Evolutionary conservation across 441 rosid genomes (phyloP), one percentile per base, ranked within the genome.

Genomic region (Viola pubescens): DNA sequence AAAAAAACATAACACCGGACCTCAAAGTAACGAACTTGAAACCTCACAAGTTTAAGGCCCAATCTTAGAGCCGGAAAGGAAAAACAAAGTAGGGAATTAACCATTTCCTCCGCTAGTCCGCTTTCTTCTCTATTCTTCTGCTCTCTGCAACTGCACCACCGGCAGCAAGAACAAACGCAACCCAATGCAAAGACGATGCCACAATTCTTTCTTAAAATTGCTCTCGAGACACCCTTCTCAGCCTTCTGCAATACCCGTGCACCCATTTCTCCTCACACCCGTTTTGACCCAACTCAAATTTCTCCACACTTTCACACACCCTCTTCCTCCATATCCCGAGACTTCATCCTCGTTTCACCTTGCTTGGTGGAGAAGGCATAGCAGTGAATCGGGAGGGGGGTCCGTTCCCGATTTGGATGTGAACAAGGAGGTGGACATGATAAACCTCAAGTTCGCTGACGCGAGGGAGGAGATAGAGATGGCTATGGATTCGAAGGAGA

Each of bases 401-500:
- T 56, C 78, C 45, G 56, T 64, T 10, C 45, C 71, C 5, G 73
- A 38, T 61, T 62, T 69, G 61, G 91, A 94, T 63, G 78, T 78
- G 56, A 82, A 85, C 84, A 79, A 71, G 48, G 88, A 80, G 7
- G 92, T 94, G 39, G 96, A 94, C 73, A 58, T 63, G 79, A 84
- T 94, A 63, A 89, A 89, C 83, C 84, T 84, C 65, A 86, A 86
- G 73, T 94, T 94, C 62, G 96, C 86, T 5, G 96, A 94, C 77
- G 98, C 98, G 12, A 87, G 98, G 54, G 96, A 94, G 71, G 98
- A 94, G 87, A 86, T 90, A 59, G 95, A 90, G 59, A 77, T 80
- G 91, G 96, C 97, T 9, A 78, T 85, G 94, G 98, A 90, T 10
- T 82, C 98, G 8, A 94, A 89, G 44, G 98, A 94, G 76, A 90